Evolutionary conservation across 1,139 yeast species (phyloP).

Genomic region (Nematodospora anomalae): DNA sequence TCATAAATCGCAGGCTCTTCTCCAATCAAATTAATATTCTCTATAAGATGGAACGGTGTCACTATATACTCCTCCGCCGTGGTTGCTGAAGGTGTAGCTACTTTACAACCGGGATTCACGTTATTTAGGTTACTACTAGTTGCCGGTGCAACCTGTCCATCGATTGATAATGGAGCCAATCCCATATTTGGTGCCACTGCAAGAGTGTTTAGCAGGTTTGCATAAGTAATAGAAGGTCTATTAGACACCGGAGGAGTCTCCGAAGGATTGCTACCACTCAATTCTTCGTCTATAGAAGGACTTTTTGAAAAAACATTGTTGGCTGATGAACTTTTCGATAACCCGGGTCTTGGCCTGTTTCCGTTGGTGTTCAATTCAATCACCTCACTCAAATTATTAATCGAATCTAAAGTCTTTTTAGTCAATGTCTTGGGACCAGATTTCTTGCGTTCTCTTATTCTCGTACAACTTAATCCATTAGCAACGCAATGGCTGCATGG

Average conservation of each 20-base stretch:
- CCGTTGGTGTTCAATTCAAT: slow-evolving; percentile 13
- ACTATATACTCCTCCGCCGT: slow-evolving; percentile 15
- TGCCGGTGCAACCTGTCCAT: neutral
- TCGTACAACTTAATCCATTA: slow-evolving; percentile 39
- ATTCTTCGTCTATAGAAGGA: slow-evolving; percentile 10
- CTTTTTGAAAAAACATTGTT: slow-evolving; percentile 10
- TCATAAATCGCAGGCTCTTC: slow-evolving; percentile 25
- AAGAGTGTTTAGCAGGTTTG: neutral
- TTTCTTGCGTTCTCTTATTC: slow-evolving; percentile 38
- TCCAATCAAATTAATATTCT: slow-evolving; percentile 21
- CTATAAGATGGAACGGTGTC: slow-evolving; percentile 23
- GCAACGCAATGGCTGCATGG: slow-evolving; percentile 44
- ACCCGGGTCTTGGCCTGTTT: slow-evolving; percentile 3
- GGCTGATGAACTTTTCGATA: slow-evolving; percentile 7
- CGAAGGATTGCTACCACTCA: slow-evolving; percentile 1
- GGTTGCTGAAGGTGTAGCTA: slow-evolving; percentile 12
- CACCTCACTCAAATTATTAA: slow-evolving; percentile 26
- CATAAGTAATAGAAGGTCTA: slow-evolving; percentile 2
- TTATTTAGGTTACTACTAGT: too few relatives aligned
- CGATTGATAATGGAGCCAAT: neutral
- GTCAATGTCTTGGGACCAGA: slow-evolving; percentile 46
- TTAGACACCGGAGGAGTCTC: slow-evolving; percentile 3
- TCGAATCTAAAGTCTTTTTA: slow-evolving; percentile 37
- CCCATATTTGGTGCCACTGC: neutral
- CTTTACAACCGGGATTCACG: neutral